Percentiles rank a stretch among this genome's conserved stretches.
These are phyloP conservation scores for Chlorella sorokiniana DNA, from an alignment of 139 green algal species.

Conservation along the genomic window DNA sequence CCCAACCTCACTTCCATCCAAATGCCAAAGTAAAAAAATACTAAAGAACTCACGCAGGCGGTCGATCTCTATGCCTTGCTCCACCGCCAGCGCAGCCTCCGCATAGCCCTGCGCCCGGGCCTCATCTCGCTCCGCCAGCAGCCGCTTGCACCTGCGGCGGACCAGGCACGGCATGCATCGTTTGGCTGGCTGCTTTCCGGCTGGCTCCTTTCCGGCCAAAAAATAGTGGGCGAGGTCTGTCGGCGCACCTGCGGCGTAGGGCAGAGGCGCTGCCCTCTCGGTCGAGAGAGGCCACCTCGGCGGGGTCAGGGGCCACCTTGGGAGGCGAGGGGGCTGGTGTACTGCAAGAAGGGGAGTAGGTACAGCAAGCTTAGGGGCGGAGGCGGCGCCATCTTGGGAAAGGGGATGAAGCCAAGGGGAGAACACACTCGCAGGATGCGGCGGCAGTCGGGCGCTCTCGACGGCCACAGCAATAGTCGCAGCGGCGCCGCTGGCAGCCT, in stretches of 20 bases:
- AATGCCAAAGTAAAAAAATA: neutral
- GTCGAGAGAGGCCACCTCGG: constrained; percentile 4
- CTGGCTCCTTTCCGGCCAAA: neutral
- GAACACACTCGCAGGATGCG: neutral
- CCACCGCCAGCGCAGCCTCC: constrained; percentile 14
- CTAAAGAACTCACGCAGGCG: constrained; percentile 12
- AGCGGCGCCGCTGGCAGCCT: too few relatives aligned
- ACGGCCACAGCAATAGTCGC: too few relatives aligned
- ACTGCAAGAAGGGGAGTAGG: neutral
- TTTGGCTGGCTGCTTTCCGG: neutral
- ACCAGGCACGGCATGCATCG: too few relatives aligned
- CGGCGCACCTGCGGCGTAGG: constrained; percentile 1
- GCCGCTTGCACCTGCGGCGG: constrained; percentile 28
- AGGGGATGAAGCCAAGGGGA: neutral
- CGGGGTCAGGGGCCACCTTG: neutral
- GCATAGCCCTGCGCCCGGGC: constrained; percentile 16
- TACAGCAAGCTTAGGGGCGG: neutral
- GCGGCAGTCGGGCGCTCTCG: too few relatives aligned
- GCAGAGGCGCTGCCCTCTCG: constrained; percentile 1
- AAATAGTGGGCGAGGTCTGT: neutral
- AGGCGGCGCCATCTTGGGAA: too few relatives aligned
- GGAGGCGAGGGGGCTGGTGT: constrained; percentile 6
- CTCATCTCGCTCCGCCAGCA: constrained; percentile 19
- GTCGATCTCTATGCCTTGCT: constrained; percentile 19
- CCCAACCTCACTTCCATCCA: neutral